Evolutionary conservation across 2,329 filamentous ascomycete species (phyloP), one percentile per base, ranked within the genome.

Genomic region (Fusarium sp.): DNA sequence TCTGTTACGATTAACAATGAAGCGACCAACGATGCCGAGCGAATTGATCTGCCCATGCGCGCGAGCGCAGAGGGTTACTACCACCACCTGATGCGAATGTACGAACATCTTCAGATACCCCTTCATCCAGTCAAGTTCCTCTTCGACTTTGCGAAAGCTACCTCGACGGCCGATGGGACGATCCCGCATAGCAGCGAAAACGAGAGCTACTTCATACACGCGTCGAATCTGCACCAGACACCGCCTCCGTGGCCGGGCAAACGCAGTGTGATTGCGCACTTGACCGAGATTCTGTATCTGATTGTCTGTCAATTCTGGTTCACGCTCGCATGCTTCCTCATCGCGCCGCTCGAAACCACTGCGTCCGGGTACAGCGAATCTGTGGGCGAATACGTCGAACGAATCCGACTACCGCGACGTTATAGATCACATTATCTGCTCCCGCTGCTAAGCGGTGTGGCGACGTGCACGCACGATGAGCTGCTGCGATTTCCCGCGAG

Each of bases 221-320:
- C 85, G 0, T 87, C 84, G 4, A 86, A 87, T 40, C 76, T 83
- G 34, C 85, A 88, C 66, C 79, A 79, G 62, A 70, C 82, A 17
- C 80, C 81, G 1, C 81, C 84, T 6, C 76, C 77, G 7, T 74
- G 81, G 56, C 80, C 80, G 3, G 78, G 80, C 0, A 76, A 72
- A 6, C 75, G 77, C 4, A 72, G 76, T 2, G 62, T 81, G 21
- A 46, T 80, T n/a, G 43, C 69, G 2, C 82, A 84, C 70, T 39
- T 84, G 1, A 34, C 80, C 6, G 82, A 86, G 62, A 75, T 81
- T 0, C 36, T 80, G 8, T 78, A 83, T 63, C 68, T 87, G 21
- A 70, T 80, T 9, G 50, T 82, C 1, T 86, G 83, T 65, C 85
- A 88, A 62, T 66, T 79, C 26, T 88, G 84, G 83, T 87, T 87